Conservation (phyloP, 179 eudicot genomes). For the Amaranthus tricolor region DNA sequence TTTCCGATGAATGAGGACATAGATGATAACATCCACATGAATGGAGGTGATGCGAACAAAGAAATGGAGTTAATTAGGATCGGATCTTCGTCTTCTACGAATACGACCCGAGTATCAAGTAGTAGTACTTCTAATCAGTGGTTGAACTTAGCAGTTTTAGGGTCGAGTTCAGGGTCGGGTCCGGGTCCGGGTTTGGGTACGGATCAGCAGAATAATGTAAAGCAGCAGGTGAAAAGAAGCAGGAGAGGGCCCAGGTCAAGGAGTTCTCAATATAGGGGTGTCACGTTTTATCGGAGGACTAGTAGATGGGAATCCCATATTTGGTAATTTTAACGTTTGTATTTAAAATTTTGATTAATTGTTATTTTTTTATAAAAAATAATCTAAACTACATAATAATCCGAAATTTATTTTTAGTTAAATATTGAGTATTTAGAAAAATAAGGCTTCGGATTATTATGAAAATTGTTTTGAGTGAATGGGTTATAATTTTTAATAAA, state of each 20-base stretch:
- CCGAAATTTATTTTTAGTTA: no score
- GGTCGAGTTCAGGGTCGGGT: slow-evolving; percentile 34
- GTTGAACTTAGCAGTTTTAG: slow-evolving; percentile 41
- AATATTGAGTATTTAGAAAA: no score
- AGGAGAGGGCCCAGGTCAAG: slow-evolving; percentile 40
- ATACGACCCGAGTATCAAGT: not conserved
- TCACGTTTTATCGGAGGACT: slow-evolving; percentile 41
- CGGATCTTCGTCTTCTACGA: slow-evolving; percentile 26
- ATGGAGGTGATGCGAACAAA: not conserved
- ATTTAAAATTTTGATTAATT: no score
- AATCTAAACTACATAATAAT: no score
- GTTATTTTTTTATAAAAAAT: no score
- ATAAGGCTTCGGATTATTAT: no score
- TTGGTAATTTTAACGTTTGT: slow-evolving; percentile 21
- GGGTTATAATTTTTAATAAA: not conserved
- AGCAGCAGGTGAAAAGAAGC: slow-evolving; percentile 34
- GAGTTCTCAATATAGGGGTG: slow-evolving; percentile 44
- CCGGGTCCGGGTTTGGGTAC: slow-evolving; percentile 25
- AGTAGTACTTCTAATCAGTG: slow-evolving; percentile 26
- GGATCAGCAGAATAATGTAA: slow-evolving; percentile 19
- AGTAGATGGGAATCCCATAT: slow-evolving; percentile 49
- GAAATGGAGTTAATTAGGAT: slow-evolving; percentile 22
- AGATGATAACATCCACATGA: not conserved
- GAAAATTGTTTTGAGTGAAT: not conserved
- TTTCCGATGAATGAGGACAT: slow-evolving; percentile 24